phyloP scores from a whole-genome alignment of 768 basidiomycete genomes.

The Lyophyllum shimeji region DNA sequence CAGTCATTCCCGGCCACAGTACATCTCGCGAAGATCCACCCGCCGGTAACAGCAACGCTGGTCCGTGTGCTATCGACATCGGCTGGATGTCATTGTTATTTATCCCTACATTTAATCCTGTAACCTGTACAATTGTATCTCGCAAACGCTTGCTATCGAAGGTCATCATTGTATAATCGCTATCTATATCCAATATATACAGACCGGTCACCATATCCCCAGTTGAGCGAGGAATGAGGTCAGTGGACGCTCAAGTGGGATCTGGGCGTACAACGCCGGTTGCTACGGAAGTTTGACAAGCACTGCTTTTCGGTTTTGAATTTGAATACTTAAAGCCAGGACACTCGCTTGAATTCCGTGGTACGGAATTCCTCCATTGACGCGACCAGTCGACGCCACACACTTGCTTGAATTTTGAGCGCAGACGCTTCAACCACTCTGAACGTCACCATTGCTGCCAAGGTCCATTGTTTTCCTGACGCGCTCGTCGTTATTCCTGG shows the following conservation, averaged over 20 bases:
- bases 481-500: constrained; percentile 20
- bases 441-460: constrained; percentile 9
- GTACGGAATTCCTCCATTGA: too few relatives aligned
- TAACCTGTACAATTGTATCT: neutral
- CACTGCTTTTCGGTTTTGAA: neutral
- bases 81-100: neutral
- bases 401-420: neutral
- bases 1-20: neutral
- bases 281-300: neutral
- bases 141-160: neutral
- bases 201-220: neutral
- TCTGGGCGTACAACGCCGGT: neutral
- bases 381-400: neutral
- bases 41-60: constrained; percentile 6
- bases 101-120: constrained; percentile 1
- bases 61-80: neutral
- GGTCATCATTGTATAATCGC: neutral
- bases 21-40: constrained; percentile 10
- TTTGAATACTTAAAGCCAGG: neutral
- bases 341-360: neutral
- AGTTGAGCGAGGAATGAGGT: neutral
- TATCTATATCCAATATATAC: neutral
- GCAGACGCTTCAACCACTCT: constrained; percentile 9
- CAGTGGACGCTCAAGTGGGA: neutral
- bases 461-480: constrained; percentile 22